Percentiles rank a stretch among this genome's conserved stretches.
Conservation (phyloP, 345 rosid genomes). For the Noccaea caerulescens region DNA sequence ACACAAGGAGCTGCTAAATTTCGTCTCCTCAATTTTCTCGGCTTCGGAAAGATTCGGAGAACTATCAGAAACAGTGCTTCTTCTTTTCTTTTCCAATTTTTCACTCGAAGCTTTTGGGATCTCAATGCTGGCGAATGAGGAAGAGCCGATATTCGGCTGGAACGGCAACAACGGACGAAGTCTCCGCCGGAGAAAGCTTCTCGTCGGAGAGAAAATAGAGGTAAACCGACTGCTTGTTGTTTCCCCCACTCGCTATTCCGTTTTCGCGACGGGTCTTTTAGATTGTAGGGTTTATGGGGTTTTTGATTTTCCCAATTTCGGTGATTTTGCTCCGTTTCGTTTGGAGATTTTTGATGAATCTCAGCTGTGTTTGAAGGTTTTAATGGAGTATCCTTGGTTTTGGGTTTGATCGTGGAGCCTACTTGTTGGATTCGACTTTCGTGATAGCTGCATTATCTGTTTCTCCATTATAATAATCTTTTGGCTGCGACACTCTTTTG, state of each 20-base stretch:
- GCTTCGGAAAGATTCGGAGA: neutral
- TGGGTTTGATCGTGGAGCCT: constrained; percentile 7
- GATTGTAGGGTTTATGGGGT: constrained; percentile 24
- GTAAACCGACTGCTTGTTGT: constrained; percentile 16
- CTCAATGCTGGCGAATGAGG: constrained; percentile 27
- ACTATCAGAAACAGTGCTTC: neutral
- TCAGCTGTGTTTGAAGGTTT: neutral
- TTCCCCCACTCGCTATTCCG: neutral
- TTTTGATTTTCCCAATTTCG: constrained; percentile 4
- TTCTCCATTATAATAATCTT: neutral
- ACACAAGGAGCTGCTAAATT: neutral
- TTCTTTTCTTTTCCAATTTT: neutral
- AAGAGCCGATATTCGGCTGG: constrained; percentile 34
- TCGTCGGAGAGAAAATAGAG: constrained; percentile 43
- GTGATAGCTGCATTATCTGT: constrained; percentile 19
- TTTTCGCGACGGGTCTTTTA: neutral
- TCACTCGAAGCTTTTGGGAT: neutral
- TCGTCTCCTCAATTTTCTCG: neutral
- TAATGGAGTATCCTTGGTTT: constrained; percentile 11
- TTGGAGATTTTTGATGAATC: neutral
- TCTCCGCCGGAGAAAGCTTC: constrained; percentile 36
- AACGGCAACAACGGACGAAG: constrained; percentile 22
- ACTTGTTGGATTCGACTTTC: constrained; percentile 7
- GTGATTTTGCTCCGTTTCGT: neutral
- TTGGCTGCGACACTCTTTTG: neutral